Evolutionary conservation across 169 alveolate genomes (phyloP), one percentile per base, ranked within the genome.

Genomic region (Eimeria tenella): DNA sequence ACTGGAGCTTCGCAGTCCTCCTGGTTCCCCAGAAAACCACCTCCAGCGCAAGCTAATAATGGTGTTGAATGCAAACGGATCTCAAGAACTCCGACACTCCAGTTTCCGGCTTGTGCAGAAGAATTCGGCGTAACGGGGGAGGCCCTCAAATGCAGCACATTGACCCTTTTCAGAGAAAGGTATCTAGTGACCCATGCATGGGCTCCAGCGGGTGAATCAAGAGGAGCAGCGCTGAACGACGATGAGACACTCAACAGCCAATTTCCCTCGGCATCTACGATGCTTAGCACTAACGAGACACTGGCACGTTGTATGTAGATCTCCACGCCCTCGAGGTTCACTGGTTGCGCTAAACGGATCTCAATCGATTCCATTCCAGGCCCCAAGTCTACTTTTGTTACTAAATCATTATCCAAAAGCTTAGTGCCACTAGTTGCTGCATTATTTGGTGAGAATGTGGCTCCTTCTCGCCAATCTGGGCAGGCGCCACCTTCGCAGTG

Each of bases 401-500:
- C 25, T 31, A 82, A 25, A 19, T 82, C 49, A 5, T 31, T 82
- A 58, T 82, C 90, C 73, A 82, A 8, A 25, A 82, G 70, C 1
- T 56, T 17, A 25, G 6, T 10, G 8, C 58, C 90, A 3, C 56
- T 52, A 4, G 23, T 42, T 56, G 74, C 21, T 50, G 11, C 31
- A 58, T 42, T 15, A 31, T 31, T 68, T 82, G 73, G 21, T 15
- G 62, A 56, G 52, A 82, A 15, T 15, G 19, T 15, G 53, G 92
- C 92, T 62, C 81, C 81, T 23, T 50, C 15, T 17, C 92, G 70
- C 92, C 81, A 84, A 79, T 84, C 81, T 53, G 81, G 92, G 82
- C 92, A 63, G 5, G 60, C 68, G 13, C 92, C 92, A 10, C 92
- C 92, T 63, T 84, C 77, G 19, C 92, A 84, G 65, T 62, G 81